Evolutionary conservation across 768 basidiomycete genomes (phyloP), one percentile per base, ranked within the genome.

Genomic region (Agaricus sinodeliciosus): DNA sequence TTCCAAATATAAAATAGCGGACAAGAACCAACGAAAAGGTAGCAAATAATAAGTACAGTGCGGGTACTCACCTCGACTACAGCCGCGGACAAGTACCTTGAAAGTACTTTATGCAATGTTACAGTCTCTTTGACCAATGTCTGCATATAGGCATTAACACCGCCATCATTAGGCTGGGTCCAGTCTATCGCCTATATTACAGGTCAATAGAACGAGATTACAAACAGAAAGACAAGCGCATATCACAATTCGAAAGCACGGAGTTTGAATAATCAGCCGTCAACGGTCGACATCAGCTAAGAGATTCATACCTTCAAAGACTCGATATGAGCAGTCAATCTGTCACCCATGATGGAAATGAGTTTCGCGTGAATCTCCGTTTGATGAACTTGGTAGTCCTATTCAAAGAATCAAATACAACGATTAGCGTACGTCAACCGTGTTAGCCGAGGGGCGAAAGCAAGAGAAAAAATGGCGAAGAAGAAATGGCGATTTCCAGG

Each of bases 351-450:
- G 70, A 98, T 99, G 40, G 92, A 90, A 55, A 99, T 87, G 51
- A 99, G 76, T 72, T 99, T 99, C 48, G 91, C 81, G 67, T 98
- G 95, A 49, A 99, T 98, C 74, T 98, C 96, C 63, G 95, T 90
- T 69, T 99, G 96, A 69, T 99, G 96, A 67, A 98, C 96, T 77
- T 98, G 95, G 63, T 89, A 98, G 68, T 98, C 96, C 87, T 94
- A 63, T 52, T 37, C 15, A 25, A 28, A 35, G 4, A 26, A 41
- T 6, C 41, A 11, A 50, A 34, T 28, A 34, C 31, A 43, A 19
- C 18, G 4, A 7, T 49, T 22, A 27, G 44, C 15, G 3, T 16
- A 48, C 36, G 35, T 15, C 16, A 41, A 43, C 34, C 31, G 25
- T 9, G 13, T 15, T 25, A 13, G 13, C 19, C 31, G 28, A 19